Percentiles rank a stretch among this genome's conserved stretches.
Evolutionary conservation across 768 basidiomycete species (phyloP).

Genomic region (Russula ochroleuca): DNA sequence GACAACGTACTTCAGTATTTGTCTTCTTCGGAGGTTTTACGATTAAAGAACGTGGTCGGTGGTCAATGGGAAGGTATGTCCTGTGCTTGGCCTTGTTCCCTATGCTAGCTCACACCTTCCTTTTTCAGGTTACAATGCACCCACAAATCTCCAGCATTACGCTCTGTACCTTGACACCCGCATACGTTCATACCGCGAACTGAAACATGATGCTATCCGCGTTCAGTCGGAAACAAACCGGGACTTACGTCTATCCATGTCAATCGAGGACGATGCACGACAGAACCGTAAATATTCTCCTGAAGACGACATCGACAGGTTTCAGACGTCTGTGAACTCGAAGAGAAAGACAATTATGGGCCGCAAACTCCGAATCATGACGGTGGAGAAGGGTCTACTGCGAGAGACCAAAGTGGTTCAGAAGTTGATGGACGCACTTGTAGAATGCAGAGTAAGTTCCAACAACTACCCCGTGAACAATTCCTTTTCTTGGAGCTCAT

Average conservation of each 20-base stretch:
- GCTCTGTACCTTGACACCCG: conserved; percentile 85
- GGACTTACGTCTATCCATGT: conserved; percentile 64
- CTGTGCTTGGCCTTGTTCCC: not conserved
- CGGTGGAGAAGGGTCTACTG: conserved; percentile 92
- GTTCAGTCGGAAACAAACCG: conserved; percentile 94
- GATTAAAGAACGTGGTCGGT: conserved; percentile 72
- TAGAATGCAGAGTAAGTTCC: conserved; percentile 79
- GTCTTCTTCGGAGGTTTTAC: conserved; percentile 74
- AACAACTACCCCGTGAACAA: conserved; percentile 3
- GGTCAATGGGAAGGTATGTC: conserved; percentile 83
- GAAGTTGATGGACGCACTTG: conserved; percentile 78
- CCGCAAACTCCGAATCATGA: conserved; percentile 82
- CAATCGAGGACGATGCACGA: conserved; percentile 53
- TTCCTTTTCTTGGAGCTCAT: conserved; percentile 5
- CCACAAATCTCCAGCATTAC: conserved; percentile 83
- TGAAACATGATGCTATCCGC: conserved; percentile 90
- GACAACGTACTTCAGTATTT: conserved; percentile 87
- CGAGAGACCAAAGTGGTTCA: conserved; percentile 91
- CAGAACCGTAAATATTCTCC: conserved; percentile 14
- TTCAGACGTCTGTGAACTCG: not conserved
- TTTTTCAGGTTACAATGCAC: conserved; percentile 72
- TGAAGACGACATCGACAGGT: conserved; percentile 21
- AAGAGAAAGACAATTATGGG: conserved; percentile 78
- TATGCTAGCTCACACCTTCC: not conserved
- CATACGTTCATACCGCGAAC: conserved; percentile 80